A percentile compares a stretch with the other conserved stretches of the same genome.
These are phyloP conservation scores for Dissophora globulifera DNA, from an alignment of 192 early-diverging fungal species.

Conservation along the genomic window DNA sequence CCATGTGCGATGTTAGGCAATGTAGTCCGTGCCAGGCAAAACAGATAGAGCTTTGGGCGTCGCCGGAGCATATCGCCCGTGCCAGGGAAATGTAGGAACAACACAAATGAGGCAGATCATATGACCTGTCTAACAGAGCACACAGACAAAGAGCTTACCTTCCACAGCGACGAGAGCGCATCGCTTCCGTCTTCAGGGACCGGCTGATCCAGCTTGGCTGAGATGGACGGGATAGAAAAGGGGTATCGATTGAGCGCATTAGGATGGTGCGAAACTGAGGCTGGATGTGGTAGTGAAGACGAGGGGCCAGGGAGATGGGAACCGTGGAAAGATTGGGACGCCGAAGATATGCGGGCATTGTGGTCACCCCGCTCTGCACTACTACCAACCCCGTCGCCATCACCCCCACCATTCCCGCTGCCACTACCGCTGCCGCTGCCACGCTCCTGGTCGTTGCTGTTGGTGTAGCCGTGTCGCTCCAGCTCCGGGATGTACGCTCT, in stretches of 20 bases:
- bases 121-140: neutral
- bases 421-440: neutral
- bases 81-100: neutral
- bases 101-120: neutral
- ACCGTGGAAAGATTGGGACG: conserved; percentile 19
- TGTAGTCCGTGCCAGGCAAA: too few species aligned
- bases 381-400: neutral
- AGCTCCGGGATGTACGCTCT: neutral
- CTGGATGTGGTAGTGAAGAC: neutral
- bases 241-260: conserved; percentile 45
- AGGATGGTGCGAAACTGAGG: conserved; percentile 32
- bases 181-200: conserved; percentile 23
- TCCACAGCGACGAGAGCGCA: conserved; percentile 48
- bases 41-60: too few species aligned
- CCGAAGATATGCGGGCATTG: conserved; percentile 29
- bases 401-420: neutral
- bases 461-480: neutral
- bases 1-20: too few species aligned
- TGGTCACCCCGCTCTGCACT: neutral
- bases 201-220: conserved; percentile 44
- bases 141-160: conserved; percentile 13
- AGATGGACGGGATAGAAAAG: conserved; percentile 39
- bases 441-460: neutral
- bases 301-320: neutral
- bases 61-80: neutral